Percentiles rank a stretch among this genome's conserved stretches.
These are phyloP conservation scores for Singerocomus inundabilis DNA, from an alignment of 1,284 basidiomycete genomes.

Conservation along the genomic window DNA sequence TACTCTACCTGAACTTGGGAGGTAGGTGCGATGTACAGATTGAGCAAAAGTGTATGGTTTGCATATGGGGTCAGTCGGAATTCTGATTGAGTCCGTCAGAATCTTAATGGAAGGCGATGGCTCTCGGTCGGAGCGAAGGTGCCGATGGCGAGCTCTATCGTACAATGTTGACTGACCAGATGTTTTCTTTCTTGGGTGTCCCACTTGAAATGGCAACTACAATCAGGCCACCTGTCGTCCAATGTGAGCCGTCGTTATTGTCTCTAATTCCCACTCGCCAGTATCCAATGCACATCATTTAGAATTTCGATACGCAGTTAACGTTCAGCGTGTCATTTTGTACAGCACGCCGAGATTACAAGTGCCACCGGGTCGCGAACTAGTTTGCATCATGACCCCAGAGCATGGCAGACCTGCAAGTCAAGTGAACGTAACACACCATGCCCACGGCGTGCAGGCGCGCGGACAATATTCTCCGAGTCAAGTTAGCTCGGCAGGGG, in stretches of 20 bases:
- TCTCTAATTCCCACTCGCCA: constrained; percentile 15
- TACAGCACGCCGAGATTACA: constrained; percentile 10
- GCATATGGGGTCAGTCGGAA: constrained; percentile 1
- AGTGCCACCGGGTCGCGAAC: constrained; percentile 1
- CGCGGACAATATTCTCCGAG: constrained; percentile 28
- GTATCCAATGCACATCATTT: constrained; percentile 2
- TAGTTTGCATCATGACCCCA: background rate
- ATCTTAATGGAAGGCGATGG: constrained; percentile 5
- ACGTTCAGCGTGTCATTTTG: constrained; percentile 9
- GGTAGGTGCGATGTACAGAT: no score
- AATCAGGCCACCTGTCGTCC: constrained; percentile 12
- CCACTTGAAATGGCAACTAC: constrained; percentile 12
- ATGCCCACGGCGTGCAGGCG: constrained; percentile 22
- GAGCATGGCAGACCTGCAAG: background rate
- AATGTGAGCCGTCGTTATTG: constrained; percentile 24
- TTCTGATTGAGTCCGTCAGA: constrained; percentile 1
- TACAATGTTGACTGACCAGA: constrained; percentile 9
- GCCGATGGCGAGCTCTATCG: background rate
- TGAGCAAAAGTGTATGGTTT: no score
- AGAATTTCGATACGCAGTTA: constrained; percentile 6
- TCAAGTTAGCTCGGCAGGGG: constrained; percentile 22
- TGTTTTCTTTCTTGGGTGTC: background rate
- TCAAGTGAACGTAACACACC: background rate
- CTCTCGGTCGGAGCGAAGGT: constrained; percentile 6
- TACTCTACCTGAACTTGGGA: background rate